Evolutionary conservation across 2,329 filamentous ascomycete genomes (phyloP).

Genomic region (Cercospora sp.): DNA sequence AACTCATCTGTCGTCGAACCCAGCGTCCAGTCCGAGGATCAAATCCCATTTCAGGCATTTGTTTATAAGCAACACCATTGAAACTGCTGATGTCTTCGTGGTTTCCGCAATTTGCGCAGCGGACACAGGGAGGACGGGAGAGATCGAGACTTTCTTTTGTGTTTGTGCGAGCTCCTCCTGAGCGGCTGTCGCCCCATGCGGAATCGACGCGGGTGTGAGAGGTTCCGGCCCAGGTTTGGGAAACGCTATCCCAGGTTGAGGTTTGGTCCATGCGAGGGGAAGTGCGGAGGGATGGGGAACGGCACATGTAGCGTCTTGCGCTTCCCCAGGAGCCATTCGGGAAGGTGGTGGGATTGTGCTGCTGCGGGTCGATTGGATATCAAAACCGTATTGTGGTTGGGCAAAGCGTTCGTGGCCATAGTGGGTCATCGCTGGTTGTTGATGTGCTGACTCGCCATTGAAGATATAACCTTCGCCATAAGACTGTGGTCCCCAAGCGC

Average conservation of each 20-base stretch:
- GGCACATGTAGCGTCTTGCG: constrained; percentile 10
- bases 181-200: constrained; percentile 10
- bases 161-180: not conserved
- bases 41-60: constrained; percentile 11
- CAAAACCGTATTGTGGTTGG: not conserved
- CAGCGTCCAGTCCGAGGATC: constrained; percentile 6
- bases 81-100: constrained; percentile 10
- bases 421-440: constrained; percentile 1
- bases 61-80: not conserved
- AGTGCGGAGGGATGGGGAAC: not conserved
- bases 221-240: constrained; percentile 6
- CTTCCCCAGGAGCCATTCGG: constrained; percentile 9
- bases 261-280: not conserved
- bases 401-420: not conserved
- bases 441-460: not conserved
- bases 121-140: not conserved
- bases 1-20: constrained; percentile 8
- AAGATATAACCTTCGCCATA: constrained; percentile 23
- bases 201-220: constrained; percentile 15
- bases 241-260: constrained; percentile 6
- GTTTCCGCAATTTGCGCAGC: constrained; percentile 5
- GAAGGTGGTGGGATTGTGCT: constrained; percentile 16
- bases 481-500: constrained; percentile 56
- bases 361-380: not conserved
- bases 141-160: constrained; percentile 9